These are phyloP conservation scores for Magnolia kwangsiensis DNA, from an alignment of 164 flowering plant species.

Conservation along the genomic window DNA sequence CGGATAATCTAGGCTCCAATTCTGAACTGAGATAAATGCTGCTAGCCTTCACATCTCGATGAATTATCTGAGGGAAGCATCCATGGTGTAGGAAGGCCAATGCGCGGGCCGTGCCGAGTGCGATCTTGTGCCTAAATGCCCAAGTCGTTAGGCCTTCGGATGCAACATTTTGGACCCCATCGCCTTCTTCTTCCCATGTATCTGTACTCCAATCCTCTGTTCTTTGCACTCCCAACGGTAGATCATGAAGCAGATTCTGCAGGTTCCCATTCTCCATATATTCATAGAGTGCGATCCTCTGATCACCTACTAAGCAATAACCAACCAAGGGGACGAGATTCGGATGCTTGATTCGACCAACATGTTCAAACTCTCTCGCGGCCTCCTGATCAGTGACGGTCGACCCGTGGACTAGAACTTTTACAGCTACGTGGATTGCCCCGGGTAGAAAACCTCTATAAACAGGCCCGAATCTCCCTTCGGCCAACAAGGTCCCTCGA, in stretches of 20 bases:
- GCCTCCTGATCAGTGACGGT: conserved; percentile 77
- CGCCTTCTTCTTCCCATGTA: conserved; percentile 74
- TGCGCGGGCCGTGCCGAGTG: conserved; percentile 82
- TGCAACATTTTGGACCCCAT: conserved; percentile 35
- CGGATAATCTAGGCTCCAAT: conserved; percentile 80
- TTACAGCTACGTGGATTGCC: conserved; percentile 84
- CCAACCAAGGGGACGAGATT: conserved; percentile 86
- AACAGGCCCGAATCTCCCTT: conserved; percentile 86
- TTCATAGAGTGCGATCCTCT: conserved; percentile 77
- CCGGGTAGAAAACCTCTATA: conserved; percentile 82
- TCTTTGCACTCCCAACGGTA: conserved; percentile 59
- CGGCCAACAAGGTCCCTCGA: conserved; percentile 70
- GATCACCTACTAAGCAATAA: conserved; percentile 86
- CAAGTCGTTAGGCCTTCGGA: conserved; percentile 58
- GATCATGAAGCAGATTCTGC: conserved; percentile 73
- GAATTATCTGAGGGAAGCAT: conserved; percentile 79
- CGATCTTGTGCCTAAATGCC: conserved; percentile 71
- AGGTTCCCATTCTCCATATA: conserved; percentile 91
- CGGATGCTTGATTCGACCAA: conserved; percentile 79
- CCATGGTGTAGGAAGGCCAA: conserved; percentile 89
- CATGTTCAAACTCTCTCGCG: conserved; percentile 67
- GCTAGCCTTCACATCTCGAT: conserved; percentile 76
- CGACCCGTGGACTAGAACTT: conserved; percentile 77
- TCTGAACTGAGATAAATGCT: conserved; percentile 68
- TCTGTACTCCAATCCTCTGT: conserved; percentile 83